Conservation (phyloP, 768 basidiomycete genomes). For the Royoungia palumana region DNA sequence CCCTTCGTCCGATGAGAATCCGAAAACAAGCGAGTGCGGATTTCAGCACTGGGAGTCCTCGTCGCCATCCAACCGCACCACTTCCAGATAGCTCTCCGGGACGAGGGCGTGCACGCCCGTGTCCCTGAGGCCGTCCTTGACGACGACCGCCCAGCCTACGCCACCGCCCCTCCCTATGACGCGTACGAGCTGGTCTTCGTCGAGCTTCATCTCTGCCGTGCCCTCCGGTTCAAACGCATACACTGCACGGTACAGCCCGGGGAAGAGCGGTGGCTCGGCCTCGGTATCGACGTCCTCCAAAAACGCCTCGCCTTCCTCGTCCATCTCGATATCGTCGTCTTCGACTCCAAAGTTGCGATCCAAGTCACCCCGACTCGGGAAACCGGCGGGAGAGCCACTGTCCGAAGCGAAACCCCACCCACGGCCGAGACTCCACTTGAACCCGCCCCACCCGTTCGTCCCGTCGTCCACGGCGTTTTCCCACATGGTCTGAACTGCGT, state of each 20-base stretch:
- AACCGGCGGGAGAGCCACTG: conserved; percentile 10
- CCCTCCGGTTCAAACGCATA: conserved; percentile 80
- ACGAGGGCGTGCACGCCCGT: conserved; percentile 63
- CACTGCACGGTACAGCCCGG: conserved; percentile 74
- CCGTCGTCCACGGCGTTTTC: conserved; percentile 27
- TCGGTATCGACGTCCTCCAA: conserved; percentile 19
- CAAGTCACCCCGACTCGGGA: conserved; percentile 44
- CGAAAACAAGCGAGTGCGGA: neutral
- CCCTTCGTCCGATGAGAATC: neutral
- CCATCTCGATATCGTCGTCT: conserved; percentile 20
- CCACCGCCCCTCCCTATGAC: conserved; percentile 76
- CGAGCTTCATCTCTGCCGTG: conserved; percentile 76
- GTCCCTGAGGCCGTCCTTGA: conserved; percentile 38
- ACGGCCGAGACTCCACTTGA: conserved; percentile 43
- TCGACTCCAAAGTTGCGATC: conserved; percentile 45
- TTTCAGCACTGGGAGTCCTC: conserved; percentile 8
- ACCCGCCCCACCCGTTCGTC: conserved; percentile 34
- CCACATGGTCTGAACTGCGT: conserved; percentile 8
- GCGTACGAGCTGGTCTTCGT: conserved; percentile 70
- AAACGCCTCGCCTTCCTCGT: conserved; percentile 35
- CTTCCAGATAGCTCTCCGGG: conserved; percentile 74
- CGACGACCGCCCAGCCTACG: conserved; percentile 77
- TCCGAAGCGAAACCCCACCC: conserved; percentile 34
- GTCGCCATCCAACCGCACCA: conserved; percentile 38
- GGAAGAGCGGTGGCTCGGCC: conserved; percentile 42